Percentiles rank a stretch among this genome's conserved stretches.
Conservation (phyloP, 371 early-diverging fungal species). For the Cokeromyces recurvatus region DNA sequence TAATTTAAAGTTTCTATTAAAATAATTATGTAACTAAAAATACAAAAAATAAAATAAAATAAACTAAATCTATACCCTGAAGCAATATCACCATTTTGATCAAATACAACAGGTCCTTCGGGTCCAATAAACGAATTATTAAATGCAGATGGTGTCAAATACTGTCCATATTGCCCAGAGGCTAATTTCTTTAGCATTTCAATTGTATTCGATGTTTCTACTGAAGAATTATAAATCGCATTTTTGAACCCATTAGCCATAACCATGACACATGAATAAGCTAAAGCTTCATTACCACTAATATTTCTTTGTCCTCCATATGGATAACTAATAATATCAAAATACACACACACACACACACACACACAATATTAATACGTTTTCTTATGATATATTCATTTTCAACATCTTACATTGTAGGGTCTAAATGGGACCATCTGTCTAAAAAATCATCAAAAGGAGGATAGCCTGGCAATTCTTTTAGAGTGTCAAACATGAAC, state of each 20-base stretch:
- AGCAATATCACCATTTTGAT: conserved; percentile 49
- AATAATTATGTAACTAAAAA: too few relatives aligned
- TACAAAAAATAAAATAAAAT: too few relatives aligned
- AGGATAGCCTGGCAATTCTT: conserved; percentile 36
- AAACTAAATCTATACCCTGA: conserved; percentile 22
- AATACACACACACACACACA: too few relatives aligned
- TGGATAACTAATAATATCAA: conserved; percentile 19
- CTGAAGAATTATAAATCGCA: conserved; percentile 25
- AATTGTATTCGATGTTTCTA: conserved; percentile 10
- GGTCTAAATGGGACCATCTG: conserved; percentile 42
- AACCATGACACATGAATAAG: conserved; percentile 54
- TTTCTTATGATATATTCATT: too few relatives aligned
- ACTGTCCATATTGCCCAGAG: conserved; percentile 26
- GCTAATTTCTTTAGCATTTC: conserved; percentile 19
- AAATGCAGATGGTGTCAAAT: conserved; percentile 28
- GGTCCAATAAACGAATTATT: conserved; percentile 54
- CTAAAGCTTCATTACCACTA: conserved; percentile 38
- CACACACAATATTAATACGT: too few relatives aligned
- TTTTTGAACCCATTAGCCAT: conserved; percentile 47
- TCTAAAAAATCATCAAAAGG: conserved; percentile 44
- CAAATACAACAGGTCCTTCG: conserved; percentile 53
- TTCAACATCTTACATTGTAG: conserved; percentile 42
- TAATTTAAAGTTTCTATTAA: conserved; percentile 41
- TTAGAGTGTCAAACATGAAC: conserved; percentile 25
- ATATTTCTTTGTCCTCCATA: conserved; percentile 30